A percentile compares a stretch with the other conserved stretches of the same genome.
These are phyloP conservation scores for Daldinia loculata DNA, from an alignment of 495 filamentous ascomycete species.

Conservation along the genomic window DNA sequence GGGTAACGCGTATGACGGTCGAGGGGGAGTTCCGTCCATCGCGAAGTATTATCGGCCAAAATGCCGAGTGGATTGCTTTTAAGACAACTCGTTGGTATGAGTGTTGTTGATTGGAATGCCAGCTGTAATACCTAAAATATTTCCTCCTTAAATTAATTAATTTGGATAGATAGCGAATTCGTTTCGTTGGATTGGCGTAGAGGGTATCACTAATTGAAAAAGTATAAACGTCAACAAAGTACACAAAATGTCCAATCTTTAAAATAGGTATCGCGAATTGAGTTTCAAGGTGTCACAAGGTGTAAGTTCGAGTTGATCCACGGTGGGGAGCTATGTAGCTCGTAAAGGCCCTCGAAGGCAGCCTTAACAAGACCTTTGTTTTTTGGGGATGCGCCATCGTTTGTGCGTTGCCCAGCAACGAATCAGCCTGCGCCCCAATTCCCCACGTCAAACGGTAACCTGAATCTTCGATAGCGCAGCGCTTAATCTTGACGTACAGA, in stretches of 20 bases:
- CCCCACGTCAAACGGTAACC: conserved; percentile 33
- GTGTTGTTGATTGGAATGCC: conserved; percentile 31
- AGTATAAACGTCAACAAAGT: neutral
- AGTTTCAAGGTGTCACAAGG: conserved; percentile 26
- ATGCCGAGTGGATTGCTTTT: conserved; percentile 34
- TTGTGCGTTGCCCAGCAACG: conserved; percentile 38
- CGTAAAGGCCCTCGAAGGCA: conserved; percentile 8
- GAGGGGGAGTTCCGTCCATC: conserved; percentile 58
- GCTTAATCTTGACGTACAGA: neutral
- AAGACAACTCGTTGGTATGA: conserved; percentile 28
- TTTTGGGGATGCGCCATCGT: conserved; percentile 18
- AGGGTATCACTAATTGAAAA: conserved; percentile 10
- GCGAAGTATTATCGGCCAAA: conserved; percentile 41
- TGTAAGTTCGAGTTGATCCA: conserved; percentile 28
- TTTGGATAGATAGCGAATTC: conserved; percentile 1
- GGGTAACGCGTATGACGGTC: conserved; percentile 56
- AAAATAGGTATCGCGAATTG: conserved; percentile 27
- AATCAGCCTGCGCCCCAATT: conserved; percentile 6
- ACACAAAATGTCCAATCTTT: neutral
- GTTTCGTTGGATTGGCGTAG: conserved; percentile 11
- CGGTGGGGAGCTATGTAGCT: conserved; percentile 32
- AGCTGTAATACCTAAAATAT: conserved; percentile 1
- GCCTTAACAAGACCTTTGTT: conserved; percentile 38
- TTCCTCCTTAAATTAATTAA: conserved; percentile 2
- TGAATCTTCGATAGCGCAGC: conserved; percentile 19